phyloP scores from a whole-genome alignment of 176 grass and related monocot species.

The sorghum (Sorghum bicolor) region Sorghum_bicolor_NCBIv3 NC_012875.2:49468501-49469000 shows the following conservation, averaged over 20 bases:
- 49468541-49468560: neutral
- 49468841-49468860: constrained; percentile 56
- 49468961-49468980: constrained; percentile 29
- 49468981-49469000: constrained; percentile 34
- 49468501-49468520: neutral
- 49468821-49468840: constrained; percentile 57
- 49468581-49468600: neutral
- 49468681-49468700: neutral
- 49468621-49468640: neutral
- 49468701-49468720: neutral
- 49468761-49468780: constrained; percentile 44
- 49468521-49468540: neutral
- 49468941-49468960: constrained; percentile 46
- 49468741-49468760: neutral
- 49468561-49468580: neutral
- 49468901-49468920: constrained; percentile 48
- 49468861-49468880: constrained; percentile 39
- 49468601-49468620: neutral
- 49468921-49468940: constrained; percentile 46
- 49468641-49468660: neutral
- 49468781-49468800: constrained; percentile 57
- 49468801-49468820: constrained; percentile 48
- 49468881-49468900: constrained; percentile 46
- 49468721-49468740: neutral
- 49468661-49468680: neutral